Conservation (phyloP, 345 rosid species). For the Ceriops zippeliana region DNA sequence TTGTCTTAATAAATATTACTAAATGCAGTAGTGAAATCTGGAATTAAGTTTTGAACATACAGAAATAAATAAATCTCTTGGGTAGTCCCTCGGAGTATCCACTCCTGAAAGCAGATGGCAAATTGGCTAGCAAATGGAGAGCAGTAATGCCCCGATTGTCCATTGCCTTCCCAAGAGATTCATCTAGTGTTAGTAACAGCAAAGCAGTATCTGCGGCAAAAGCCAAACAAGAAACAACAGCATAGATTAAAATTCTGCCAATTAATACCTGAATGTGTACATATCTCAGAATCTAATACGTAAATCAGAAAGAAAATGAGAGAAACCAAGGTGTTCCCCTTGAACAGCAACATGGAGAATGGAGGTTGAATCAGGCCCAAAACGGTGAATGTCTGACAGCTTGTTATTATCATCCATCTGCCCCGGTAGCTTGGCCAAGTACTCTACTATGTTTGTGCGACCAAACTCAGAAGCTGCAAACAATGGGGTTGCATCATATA, state of each 20-base stretch:
- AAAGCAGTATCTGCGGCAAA: constrained; percentile 21
- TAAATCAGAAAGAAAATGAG: background rate
- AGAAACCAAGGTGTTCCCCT: constrained; percentile 26
- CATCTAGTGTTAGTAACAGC: constrained; percentile 11
- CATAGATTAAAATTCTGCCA: too few species aligned
- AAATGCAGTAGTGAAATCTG: background rate
- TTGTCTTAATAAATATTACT: too few species aligned
- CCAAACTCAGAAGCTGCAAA: constrained; percentile 10
- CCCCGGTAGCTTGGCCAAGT: background rate
- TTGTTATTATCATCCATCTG: background rate
- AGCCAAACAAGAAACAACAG: background rate
- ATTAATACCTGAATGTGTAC: too few species aligned
- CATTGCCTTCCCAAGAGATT: constrained; percentile 1
- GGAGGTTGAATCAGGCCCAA: constrained; percentile 13
- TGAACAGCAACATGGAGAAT: constrained; percentile 31
- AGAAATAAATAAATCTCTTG: background rate
- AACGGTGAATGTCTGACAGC: background rate
- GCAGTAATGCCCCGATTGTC: constrained; percentile 14
- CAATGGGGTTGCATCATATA: background rate
- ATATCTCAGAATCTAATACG: too few species aligned
- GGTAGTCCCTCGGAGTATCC: background rate
- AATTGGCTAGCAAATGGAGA: constrained; percentile 20
- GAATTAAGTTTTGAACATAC: constrained; percentile 10
- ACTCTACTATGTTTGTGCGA: background rate
- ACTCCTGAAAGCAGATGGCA: constrained; percentile 28